phyloP scores from a whole-genome alignment of 2,329 filamentous ascomycete species.

The Sarocladium kiliense region DNA sequence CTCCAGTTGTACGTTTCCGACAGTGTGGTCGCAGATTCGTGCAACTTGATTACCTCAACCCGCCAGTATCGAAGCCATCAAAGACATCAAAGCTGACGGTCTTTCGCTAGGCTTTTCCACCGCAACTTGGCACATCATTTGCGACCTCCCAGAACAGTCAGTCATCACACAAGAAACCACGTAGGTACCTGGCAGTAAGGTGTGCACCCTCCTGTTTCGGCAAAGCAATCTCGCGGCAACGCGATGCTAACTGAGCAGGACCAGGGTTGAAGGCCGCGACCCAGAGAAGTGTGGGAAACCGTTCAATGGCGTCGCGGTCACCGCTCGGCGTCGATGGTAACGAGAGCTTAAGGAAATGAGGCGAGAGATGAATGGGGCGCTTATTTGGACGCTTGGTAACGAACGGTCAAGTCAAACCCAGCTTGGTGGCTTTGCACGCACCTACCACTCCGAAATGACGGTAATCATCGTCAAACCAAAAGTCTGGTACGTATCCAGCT shows the following conservation, averaged over 20 bases:
- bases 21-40: not conserved
- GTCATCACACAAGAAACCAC: too few species aligned
- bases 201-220: not conserved
- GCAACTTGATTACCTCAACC: too few species aligned
- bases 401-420: not conserved
- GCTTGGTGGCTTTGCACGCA: not conserved
- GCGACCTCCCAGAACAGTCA: too few species aligned
- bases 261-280: not conserved
- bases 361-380: conserved; percentile 13
- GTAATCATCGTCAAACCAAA: not conserved
- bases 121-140: too few species aligned
- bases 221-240: conserved; percentile 2
- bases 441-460: not conserved
- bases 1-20: not conserved
- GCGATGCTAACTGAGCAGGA: not conserved
- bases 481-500: not conserved
- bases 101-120: too few species aligned
- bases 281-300: not conserved
- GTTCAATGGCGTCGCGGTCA: conserved; percentile 7
- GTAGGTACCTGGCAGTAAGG: not conserved
- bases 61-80: too few species aligned
- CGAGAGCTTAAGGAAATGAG: conserved; percentile 14
- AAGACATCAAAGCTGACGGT: too few species aligned
- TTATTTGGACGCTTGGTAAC: not conserved
- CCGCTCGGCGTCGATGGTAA: conserved; percentile 6